These are phyloP conservation scores for Groenewaldozyma sp. DNA, from an alignment of 1,139 yeast species.

Conservation along the genomic window DNA sequence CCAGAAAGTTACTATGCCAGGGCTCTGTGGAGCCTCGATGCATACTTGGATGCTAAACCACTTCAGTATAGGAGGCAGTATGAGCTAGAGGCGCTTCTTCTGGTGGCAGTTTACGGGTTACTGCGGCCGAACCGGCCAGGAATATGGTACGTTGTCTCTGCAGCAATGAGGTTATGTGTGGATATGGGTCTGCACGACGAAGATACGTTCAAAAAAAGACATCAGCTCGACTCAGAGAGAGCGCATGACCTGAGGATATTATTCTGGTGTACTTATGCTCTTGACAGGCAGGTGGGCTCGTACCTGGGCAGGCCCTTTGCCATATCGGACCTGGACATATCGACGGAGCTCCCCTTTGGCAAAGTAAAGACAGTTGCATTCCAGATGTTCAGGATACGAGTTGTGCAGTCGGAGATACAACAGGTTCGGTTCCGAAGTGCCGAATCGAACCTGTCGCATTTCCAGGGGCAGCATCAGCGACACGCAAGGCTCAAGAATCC, in stretches of 20 bases:
- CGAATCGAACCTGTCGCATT: too few relatives aligned
- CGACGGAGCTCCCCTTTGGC: neutral
- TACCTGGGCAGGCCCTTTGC: conserved; percentile 5
- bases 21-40: conserved; percentile 2
- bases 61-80: neutral
- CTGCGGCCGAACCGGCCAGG: conserved; percentile 6
- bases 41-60: neutral
- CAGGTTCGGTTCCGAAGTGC: conserved; percentile 4
- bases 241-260: neutral
- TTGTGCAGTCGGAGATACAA: conserved; percentile 5
- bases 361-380: neutral
- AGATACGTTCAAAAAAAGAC: neutral
- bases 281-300: conserved; percentile 6
- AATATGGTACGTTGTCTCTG: conserved; percentile 3
- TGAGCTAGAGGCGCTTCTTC: conserved; percentile 1
- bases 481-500: neutral
- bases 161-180: conserved; percentile 3
- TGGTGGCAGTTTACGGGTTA: conserved; percentile 4
- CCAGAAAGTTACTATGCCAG: conserved; percentile 3
- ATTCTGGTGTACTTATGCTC: conserved; percentile 6
- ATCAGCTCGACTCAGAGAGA: neutral
- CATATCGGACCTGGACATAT: conserved; percentile 3
- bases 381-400: conserved; percentile 5
- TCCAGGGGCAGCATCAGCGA: too few relatives aligned
- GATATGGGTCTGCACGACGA: conserved; percentile 4